Percentiles rank a stretch among this genome's conserved stretches.
phyloP scores from a whole-genome alignment of 169 alveolate genomes.

The Cryptosporidium baileyi region DNA sequence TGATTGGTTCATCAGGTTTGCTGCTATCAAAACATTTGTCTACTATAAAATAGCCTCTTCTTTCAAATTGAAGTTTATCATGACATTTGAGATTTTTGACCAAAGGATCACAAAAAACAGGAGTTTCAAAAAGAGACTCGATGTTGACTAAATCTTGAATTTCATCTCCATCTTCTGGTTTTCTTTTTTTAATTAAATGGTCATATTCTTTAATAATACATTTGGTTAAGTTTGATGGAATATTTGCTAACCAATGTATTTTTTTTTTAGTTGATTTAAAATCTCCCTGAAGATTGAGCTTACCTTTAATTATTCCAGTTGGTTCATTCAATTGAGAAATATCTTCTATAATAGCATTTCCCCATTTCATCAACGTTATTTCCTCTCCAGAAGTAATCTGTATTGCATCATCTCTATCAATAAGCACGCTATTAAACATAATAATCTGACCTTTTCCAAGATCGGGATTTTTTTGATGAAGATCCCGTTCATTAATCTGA shows the following conservation, averaged over 20 bases:
- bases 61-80: slow-evolving; percentile 92
- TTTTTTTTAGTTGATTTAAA: slow-evolving; percentile 93
- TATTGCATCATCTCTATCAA: slow-evolving; percentile 92
- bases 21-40: slow-evolving; percentile 78
- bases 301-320: slow-evolving; percentile 76
- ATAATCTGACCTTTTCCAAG: slow-evolving; percentile 87
- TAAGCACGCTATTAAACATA: slow-evolving; percentile 78
- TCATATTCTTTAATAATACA: slow-evolving; percentile 91
- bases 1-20: slow-evolving; percentile 74
- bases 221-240: slow-evolving; percentile 74
- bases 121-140: slow-evolving; percentile 75
- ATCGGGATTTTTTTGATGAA: slow-evolving; percentile 92
- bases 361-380: slow-evolving; percentile 96
- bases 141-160: slow-evolving; percentile 83
- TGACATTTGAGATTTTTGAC: slow-evolving; percentile 75
- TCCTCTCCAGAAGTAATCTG: slow-evolving; percentile 89
- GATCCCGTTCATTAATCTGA: slow-evolving; percentile 79
- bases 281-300: slow-evolving; percentile 86
- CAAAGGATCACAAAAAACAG: slow-evolving; percentile 73
- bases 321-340: slow-evolving; percentile 75
- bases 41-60: slow-evolving; percentile 96
- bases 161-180: slow-evolving; percentile 88
- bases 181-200: slow-evolving; percentile 90
- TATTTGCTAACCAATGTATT: slow-evolving; percentile 88
- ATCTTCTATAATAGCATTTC: slow-evolving; percentile 88